Conservation (phyloP, 257 asterid genomes). For the Solanum appendiculatum region DNA sequence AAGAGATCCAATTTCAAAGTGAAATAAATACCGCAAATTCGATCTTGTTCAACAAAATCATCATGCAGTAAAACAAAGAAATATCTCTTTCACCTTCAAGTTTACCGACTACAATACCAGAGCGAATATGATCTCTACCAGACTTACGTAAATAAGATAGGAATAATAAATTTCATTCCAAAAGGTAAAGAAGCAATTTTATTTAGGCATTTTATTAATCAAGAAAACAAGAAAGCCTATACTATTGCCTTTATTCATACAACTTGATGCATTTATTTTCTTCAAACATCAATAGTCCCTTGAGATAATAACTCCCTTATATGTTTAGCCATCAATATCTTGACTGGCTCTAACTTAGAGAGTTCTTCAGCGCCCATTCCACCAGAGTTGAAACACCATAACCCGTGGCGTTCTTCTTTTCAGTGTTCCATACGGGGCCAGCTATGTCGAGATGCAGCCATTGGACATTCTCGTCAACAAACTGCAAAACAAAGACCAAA, state of each 20-base stretch:
- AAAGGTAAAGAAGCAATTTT: not conserved
- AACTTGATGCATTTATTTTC: not conserved
- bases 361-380: constrained; percentile 78
- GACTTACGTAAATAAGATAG: not conserved
- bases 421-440: constrained; percentile 78
- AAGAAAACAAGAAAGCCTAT: not conserved
- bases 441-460: constrained; percentile 98
- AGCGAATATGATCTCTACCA: not conserved
- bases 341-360: constrained; percentile 6
- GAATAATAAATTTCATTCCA: not conserved
- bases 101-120: not conserved
- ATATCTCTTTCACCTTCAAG: not conserved
- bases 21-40: no score
- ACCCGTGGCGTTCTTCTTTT: constrained; percentile 77
- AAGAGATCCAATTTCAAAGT: no score
- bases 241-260: not conserved
- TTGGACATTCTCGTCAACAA: constrained; percentile 91
- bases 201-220: not conserved
- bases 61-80: not conserved
- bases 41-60: no score
- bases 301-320: not conserved
- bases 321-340: not conserved
- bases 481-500: constrained; percentile 27
- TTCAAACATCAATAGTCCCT: not conserved
- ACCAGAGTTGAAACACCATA: constrained; percentile 78